These are phyloP conservation scores for Aegilops bicornis DNA, from an alignment of 176 grass and related monocot species.

Conservation along the genomic window DNA sequence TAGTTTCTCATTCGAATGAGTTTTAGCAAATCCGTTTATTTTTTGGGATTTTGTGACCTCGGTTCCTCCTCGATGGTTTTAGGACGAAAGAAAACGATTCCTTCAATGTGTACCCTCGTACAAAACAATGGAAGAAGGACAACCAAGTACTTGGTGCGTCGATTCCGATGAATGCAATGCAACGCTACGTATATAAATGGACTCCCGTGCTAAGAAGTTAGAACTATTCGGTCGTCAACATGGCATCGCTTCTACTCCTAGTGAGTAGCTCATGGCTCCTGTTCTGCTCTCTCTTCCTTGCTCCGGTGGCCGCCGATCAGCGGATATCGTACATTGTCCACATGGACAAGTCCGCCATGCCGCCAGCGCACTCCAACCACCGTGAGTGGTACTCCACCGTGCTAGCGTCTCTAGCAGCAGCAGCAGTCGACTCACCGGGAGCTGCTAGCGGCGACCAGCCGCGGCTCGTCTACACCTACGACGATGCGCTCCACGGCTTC, in stretches of 20 bases:
- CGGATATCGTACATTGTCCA: slow-evolving; percentile 40
- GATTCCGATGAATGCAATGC: neutral
- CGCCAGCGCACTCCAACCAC: neutral
- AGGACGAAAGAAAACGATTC: neutral
- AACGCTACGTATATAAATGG: neutral
- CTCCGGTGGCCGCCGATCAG: neutral
- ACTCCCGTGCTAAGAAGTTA: neutral
- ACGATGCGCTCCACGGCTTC: slow-evolving; percentile 54
- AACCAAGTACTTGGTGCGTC: neutral
- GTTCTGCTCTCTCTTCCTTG: neutral
- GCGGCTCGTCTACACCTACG: slow-evolving; percentile 43
- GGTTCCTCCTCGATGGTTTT: neutral
- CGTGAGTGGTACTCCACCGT: slow-evolving; percentile 40
- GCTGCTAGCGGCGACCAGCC: neutral
- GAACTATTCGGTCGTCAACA: neutral
- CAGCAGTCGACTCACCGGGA: neutral
- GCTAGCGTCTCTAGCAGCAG: neutral
- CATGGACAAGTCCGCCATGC: slow-evolving; percentile 60
- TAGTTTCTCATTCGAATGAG: no score
- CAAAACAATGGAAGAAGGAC: neutral
- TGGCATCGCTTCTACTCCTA: neutral
- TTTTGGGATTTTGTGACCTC: neutral
- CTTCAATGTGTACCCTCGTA: neutral
- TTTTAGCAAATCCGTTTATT: no score
- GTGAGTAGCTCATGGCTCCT: slow-evolving; percentile 10